Percentiles rank a stretch among this genome's conserved stretches.
phyloP scores from a whole-genome alignment of 768 basidiomycete species.

The Macrolepiota albuminosa region DNA sequence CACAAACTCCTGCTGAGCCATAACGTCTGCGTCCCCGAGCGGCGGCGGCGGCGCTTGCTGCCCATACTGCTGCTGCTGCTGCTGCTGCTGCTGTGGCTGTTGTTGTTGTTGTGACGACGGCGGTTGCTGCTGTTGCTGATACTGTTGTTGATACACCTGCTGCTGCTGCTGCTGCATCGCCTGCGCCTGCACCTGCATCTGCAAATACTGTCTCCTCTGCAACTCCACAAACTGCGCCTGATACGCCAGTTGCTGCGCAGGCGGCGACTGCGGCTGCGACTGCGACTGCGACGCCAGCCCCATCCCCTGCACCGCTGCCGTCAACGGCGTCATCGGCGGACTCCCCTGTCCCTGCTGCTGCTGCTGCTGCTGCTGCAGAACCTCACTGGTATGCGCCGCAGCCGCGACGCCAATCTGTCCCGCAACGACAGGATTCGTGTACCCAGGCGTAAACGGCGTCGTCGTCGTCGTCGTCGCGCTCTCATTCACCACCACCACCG shows the following conservation, averaged over 20 bases:
- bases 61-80: conserved; percentile 8
- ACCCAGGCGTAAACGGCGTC: conserved; percentile 14
- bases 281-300: conserved; percentile 18
- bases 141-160: conserved; percentile 14
- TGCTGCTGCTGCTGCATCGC: conserved; percentile 12
- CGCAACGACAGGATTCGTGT: conserved; percentile 11
- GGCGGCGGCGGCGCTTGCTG: not conserved
- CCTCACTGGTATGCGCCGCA: not conserved
- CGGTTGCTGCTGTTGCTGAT: conserved; percentile 11
- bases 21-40: conserved; percentile 10
- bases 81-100: conserved; percentile 6
- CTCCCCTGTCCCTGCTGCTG: not conserved
- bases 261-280: conserved; percentile 4
- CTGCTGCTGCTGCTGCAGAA: not conserved
- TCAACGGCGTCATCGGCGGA: conserved; percentile 20
- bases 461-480: too few relatives aligned
- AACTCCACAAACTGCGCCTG: conserved; percentile 20
- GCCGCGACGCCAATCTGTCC: not conserved
- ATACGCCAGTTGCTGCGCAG: conserved; percentile 17
- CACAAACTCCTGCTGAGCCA: conserved; percentile 19
- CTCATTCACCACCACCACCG: too few relatives aligned
- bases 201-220: conserved; percentile 25
- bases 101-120: conserved; percentile 8
- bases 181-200: conserved; percentile 18
- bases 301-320: conserved; percentile 21